Evolutionary conservation across 2,329 filamentous ascomycete species (phyloP).

Genomic region (Pyricularia sp.): DNA sequence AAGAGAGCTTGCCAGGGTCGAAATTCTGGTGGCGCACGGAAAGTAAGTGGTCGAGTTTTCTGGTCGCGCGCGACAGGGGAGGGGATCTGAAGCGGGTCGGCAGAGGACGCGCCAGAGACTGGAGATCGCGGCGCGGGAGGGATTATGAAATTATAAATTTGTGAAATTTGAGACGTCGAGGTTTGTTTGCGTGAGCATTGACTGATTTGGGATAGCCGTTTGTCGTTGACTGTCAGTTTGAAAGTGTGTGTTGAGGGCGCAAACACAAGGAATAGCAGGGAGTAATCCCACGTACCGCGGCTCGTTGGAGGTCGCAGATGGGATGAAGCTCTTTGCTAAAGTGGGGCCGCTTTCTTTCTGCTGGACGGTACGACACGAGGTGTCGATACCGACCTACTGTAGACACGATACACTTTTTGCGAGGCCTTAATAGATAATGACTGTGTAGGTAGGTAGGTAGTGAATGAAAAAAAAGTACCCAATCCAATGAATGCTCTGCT

Average conservation of each 20-base stretch:
- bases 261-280: not conserved
- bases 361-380: not conserved
- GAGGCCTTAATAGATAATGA: not conserved
- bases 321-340: not conserved
- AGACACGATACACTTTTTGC: no score
- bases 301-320: not conserved
- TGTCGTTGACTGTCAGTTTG: not conserved
- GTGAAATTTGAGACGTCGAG: not conserved
- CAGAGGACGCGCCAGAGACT: not conserved
- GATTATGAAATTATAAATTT: not conserved
- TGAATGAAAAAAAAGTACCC: not conserved
- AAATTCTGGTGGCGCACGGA: slow-evolving; percentile 2
- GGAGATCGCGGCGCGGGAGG: not conserved
- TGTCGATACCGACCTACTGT: no score
- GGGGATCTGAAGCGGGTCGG: not conserved
- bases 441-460: not conserved
- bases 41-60: slow-evolving; percentile 2
- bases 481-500: not conserved
- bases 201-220: not conserved
- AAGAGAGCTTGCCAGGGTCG: not conserved
- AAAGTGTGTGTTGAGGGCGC: not conserved
- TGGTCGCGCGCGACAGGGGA: not conserved
- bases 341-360: not conserved
- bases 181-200: not conserved
- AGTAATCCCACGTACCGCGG: not conserved